Evolutionary conservation across 306 rosid species (phyloP).

Genomic region (Vicia villosa): DNA sequence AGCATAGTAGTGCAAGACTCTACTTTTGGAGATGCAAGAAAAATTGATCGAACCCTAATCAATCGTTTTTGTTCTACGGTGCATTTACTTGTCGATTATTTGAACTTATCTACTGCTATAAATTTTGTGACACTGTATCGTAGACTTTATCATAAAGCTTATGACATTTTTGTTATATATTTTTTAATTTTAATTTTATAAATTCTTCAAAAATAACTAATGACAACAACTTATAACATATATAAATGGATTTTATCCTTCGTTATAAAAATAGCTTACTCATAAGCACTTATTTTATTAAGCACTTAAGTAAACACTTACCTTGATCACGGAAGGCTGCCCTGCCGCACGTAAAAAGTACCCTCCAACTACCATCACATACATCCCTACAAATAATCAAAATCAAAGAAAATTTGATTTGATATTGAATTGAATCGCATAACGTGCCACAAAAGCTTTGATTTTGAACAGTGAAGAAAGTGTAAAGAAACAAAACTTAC

Average conservation of each 20-base stretch:
- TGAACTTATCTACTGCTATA: no score
- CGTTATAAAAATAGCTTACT: no score
- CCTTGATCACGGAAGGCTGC: constrained; percentile 63
- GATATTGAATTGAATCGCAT: background rate
- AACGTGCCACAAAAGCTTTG: background rate
- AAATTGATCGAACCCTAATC: background rate
- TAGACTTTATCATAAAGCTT: no score
- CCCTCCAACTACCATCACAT: constrained; percentile 85
- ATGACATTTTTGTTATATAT: no score
- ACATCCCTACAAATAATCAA: constrained; percentile 59
- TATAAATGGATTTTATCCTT: no score
- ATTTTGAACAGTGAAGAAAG: background rate
- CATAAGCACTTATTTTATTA: no score
- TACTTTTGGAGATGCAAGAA: background rate
- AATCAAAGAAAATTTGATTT: background rate
- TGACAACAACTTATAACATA: no score
- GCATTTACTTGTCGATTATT: no score
- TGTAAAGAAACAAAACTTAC: constrained; percentile 33
- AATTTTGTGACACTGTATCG: no score
- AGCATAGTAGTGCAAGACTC: background rate
- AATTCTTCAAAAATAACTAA: no score
- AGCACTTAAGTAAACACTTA: no score
- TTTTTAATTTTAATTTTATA: no score
- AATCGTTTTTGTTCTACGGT: background rate
- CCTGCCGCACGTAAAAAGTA: constrained; percentile 41